Evolutionary conservation across 2,329 filamentous ascomycete species (phyloP).

Genomic region (Phialemoniopsis sp.): DNA sequence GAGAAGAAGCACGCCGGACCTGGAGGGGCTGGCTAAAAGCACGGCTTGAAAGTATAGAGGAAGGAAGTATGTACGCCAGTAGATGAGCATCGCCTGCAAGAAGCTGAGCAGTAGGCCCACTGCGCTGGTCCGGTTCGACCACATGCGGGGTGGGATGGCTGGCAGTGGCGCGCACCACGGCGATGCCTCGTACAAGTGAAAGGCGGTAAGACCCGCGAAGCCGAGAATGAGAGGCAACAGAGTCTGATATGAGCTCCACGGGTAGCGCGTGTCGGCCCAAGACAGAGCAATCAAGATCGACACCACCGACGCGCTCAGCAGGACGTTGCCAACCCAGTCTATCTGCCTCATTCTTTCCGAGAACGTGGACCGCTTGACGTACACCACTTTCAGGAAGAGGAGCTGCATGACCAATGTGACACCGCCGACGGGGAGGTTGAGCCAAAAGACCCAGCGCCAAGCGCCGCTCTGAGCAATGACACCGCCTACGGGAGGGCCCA

Average conservation of each 20-base stretch:
- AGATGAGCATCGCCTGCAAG: constrained; percentile 26
- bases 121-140: constrained; percentile 33
- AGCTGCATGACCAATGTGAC: constrained; percentile 13
- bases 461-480: constrained; percentile 11
- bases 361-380: constrained; percentile 9
- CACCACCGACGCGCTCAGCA: constrained; percentile 33
- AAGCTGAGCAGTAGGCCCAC: constrained; percentile 27
- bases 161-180: constrained; percentile 16
- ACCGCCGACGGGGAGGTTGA: constrained; percentile 36
- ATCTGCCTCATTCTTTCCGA: constrained; percentile 25
- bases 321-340: constrained; percentile 37
- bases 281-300: constrained; percentile 37
- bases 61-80: constrained; percentile 32
- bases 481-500: constrained; percentile 18
- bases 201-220: constrained; percentile 24
- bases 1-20: constrained; percentile 22
- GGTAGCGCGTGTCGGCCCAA: constrained; percentile 33
- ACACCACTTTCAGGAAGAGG: constrained; percentile 16
- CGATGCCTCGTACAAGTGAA: constrained; percentile 24
- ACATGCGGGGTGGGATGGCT: constrained; percentile 37
- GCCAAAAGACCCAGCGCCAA: constrained; percentile 35
- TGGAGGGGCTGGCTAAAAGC: constrained; percentile 16
- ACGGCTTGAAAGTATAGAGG: constrained; percentile 42
- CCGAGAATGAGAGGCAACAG: constrained; percentile 39
- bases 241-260: constrained; percentile 34